Base-by-base conservation (phyloP, 2,329 filamentous ascomycete genomes). In the Rutstroemia sydowiana region DNA sequence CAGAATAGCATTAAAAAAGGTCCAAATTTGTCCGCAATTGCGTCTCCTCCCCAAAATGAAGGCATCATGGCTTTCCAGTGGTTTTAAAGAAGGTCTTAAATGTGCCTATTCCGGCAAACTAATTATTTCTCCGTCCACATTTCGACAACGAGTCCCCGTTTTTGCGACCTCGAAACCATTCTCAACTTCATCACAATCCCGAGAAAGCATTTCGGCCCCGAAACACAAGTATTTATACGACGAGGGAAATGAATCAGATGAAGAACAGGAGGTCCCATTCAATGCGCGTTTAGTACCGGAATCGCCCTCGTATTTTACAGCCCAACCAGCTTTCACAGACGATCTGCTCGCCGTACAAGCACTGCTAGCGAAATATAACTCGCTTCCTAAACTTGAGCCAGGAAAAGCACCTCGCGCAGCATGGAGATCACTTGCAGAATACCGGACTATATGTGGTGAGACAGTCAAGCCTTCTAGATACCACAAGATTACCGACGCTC, bases 271-370 rank as follows among this genome's bases (percentile, higher is more conserved):
- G 59, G 43, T 66, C 61, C 0, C 16, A 23, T 77, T 81, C 58
- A 55, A 57, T 30, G 83, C 87, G 48, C 88, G 93, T 59, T 75
- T 95, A 20, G 74, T 96, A 32, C 93, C 93, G 18, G 77, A 78
- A 23, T 95, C 91, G 32, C 84, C 88, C 2, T 93, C 92, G n/a
- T 98, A 98, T 72, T 98, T 97, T 74, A 91, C 89, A 48, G 85
- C 85, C 48, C 85, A 85, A 55, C 87, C 91, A 1, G 76, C 78
- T 50, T 96, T 95, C 75, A 93, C 85, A 70, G 93, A 98, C 71
- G 80, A 87, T 63, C 81, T 87, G 61, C 78, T 97, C 59, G 73
- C 75, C 42, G 76, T 98, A 44, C 81, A 88, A 61, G 75, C 78
- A 10, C 77, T 97, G 21, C 71, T 87, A 52, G 81, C 81, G 48